phyloP scores from a whole-genome alignment of 257 asterid species.

The Nicotiana attenuata region DNA sequence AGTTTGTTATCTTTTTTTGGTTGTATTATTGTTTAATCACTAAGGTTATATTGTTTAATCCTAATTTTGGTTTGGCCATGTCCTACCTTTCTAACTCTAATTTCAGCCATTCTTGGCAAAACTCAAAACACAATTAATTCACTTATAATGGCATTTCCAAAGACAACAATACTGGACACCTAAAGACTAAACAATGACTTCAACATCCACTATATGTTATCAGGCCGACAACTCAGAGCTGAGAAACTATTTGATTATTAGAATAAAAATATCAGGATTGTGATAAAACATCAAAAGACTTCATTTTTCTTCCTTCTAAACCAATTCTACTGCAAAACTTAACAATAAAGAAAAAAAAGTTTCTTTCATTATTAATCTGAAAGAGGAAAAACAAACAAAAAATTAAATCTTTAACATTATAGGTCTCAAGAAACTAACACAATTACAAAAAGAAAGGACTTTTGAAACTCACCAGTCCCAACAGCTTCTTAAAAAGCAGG shows the following conservation, averaged over 20 bases:
- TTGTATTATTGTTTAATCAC: background rate
- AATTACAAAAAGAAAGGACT: background rate
- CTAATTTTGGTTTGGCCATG: slow-evolving; percentile 65
- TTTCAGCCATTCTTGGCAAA: no score
- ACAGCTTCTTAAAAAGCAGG: background rate
- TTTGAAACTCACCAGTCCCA: background rate
- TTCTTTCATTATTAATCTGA: no score
- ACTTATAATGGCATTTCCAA: no score
- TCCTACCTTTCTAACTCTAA: slow-evolving; percentile 58
- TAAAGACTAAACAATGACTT: background rate
- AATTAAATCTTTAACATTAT: background rate
- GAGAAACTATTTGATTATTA: background rate
- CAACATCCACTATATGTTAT: background rate
- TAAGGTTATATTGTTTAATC: no score
- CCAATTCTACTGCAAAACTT: background rate
- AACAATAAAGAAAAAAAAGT: background rate
- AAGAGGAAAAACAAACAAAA: background rate
- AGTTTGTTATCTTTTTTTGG: background rate
- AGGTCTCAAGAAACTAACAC: background rate
- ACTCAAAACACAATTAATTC: no score
- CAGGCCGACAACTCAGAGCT: background rate
- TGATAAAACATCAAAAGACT: background rate
- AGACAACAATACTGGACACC: no score
- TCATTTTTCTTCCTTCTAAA: background rate
- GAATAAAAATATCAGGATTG: background rate